Evolutionary conservation across 495 filamentous ascomycete species (phyloP).

Genomic region (Tuber borchii): DNA sequence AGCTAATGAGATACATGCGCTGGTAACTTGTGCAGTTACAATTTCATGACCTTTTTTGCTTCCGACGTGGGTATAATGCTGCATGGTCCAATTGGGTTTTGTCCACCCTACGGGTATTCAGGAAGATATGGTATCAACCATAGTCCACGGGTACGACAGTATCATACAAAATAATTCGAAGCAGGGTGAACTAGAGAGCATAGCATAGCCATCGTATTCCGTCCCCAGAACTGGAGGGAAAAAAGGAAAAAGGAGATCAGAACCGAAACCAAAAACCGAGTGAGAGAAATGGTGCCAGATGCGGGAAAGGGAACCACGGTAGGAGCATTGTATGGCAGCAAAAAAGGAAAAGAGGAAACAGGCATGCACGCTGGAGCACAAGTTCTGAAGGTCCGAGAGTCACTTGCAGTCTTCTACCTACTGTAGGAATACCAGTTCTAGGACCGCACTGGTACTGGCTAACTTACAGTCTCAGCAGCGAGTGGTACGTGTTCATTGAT

Average conservation of each 20-base stretch:
- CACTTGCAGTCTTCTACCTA: neutral
- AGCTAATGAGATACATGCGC: too few relatives aligned
- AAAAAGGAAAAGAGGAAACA: neutral
- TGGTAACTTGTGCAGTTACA: too few relatives aligned
- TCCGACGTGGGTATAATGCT: neutral
- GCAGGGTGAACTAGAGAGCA: too few relatives aligned
- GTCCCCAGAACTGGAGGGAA: too few relatives aligned
- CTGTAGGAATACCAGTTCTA: neutral
- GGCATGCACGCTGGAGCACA: neutral
- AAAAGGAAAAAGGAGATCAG: too few relatives aligned
- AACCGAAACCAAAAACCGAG: neutral
- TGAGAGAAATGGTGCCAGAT: neutral
- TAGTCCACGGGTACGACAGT: neutral
- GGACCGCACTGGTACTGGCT: neutral
- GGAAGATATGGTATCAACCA: neutral
- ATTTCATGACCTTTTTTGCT: neutral
- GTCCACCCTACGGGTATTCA: neutral
- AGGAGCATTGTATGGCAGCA: too few relatives aligned
- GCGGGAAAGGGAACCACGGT: neutral
- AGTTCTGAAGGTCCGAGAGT: neutral
- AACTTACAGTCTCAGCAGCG: neutral
- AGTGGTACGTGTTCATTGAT: neutral
- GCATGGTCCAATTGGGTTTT: neutral
- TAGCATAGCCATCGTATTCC: too few relatives aligned
- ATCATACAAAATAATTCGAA: too few relatives aligned